Evolutionary conservation across 257 asterid species (phyloP).

Genomic region (Paulownia fortunei): DNA sequence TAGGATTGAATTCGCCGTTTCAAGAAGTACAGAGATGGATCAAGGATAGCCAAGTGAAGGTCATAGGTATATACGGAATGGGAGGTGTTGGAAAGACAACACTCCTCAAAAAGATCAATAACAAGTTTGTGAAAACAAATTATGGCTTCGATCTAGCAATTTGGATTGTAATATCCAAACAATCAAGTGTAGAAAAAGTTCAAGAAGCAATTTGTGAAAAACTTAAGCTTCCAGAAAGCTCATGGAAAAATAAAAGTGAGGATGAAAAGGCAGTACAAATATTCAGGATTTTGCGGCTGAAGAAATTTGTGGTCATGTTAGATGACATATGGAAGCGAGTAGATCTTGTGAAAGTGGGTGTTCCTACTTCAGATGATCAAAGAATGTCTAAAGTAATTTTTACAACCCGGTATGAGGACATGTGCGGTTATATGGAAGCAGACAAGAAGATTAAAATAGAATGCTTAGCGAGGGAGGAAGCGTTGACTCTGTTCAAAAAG

Average conservation of each 20-base stretch:
- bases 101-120: conserved; percentile 34
- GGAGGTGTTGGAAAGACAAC: conserved; percentile 42
- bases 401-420: conserved; percentile 26
- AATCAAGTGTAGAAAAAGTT: conserved; percentile 30
- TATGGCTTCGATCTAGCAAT: conserved; percentile 28
- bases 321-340: conserved; percentile 32
- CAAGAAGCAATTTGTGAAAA: conserved; percentile 34
- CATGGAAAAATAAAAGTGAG: conserved; percentile 35
- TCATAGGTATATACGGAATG: conserved; percentile 34
- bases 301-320: conserved; percentile 34
- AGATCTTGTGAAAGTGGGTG: conserved; percentile 38
- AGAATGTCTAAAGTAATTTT: conserved; percentile 29
- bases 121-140: conserved; percentile 21
- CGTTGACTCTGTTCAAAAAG: conserved; percentile 30
- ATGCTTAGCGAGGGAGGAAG: conserved; percentile 32
- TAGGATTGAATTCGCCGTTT: conserved; percentile 30
- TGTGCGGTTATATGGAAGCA: conserved; percentile 32
- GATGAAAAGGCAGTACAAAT: conserved; percentile 39
- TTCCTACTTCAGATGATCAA: conserved; percentile 29
- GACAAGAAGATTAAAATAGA: conserved; percentile 27
- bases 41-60: conserved; percentile 25
- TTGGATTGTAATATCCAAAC: conserved; percentile 37
- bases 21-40: conserved; percentile 26
- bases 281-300: conserved; percentile 13
- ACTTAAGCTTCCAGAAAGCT: conserved; percentile 34